These are phyloP conservation scores for Vitis cinerea DNA, from an alignment of 164 flowering plant species.

Conservation along the genomic window DNA sequence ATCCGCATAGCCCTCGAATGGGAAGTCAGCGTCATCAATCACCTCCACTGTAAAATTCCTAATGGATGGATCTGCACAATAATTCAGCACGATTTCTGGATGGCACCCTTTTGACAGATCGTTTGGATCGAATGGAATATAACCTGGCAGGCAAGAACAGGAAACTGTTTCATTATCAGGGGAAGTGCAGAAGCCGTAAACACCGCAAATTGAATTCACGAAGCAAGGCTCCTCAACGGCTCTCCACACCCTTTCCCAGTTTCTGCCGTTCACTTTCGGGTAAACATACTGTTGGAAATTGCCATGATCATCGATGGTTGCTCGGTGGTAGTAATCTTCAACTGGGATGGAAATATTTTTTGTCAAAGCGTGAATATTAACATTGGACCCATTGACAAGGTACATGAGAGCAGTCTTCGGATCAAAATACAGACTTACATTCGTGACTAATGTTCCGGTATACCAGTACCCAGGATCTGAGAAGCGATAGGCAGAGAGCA, in stretches of 20 bases:
- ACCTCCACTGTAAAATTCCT: conserved; percentile 8
- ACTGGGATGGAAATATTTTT: conserved; percentile 10
- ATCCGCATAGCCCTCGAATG: conserved; percentile 7
- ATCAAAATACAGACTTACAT: conserved; percentile 9
- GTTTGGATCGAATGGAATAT: conserved; percentile 14
- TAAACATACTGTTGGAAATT: conserved; percentile 24
- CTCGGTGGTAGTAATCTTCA: conserved; percentile 30
- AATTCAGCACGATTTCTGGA: conserved; percentile 9
- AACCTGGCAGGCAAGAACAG: conserved; percentile 24
- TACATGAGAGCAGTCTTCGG: conserved; percentile 7
- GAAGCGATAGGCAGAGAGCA: conserved; percentile 17
- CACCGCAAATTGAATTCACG: conserved; percentile 22
- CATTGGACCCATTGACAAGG: conserved; percentile 8
- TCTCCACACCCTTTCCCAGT: conserved; percentile 23
- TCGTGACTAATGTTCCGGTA: neutral
- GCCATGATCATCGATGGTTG: conserved; percentile 20
- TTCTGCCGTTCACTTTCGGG: conserved; percentile 8
- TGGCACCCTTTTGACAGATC: conserved; percentile 22
- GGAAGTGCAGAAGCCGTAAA: conserved; percentile 20
- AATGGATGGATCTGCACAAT: conserved; percentile 12
- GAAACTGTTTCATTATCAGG: conserved; percentile 7
- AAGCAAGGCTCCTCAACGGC: conserved; percentile 15
- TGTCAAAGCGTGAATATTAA: neutral
- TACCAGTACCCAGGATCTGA: conserved; percentile 24
- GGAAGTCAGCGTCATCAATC: conserved; percentile 19